Percentiles rank a stretch among this genome's conserved stretches.
phyloP scores from a whole-genome alignment of 495 filamentous ascomycete genomes.

The Penicillium antarcticum region DNA sequence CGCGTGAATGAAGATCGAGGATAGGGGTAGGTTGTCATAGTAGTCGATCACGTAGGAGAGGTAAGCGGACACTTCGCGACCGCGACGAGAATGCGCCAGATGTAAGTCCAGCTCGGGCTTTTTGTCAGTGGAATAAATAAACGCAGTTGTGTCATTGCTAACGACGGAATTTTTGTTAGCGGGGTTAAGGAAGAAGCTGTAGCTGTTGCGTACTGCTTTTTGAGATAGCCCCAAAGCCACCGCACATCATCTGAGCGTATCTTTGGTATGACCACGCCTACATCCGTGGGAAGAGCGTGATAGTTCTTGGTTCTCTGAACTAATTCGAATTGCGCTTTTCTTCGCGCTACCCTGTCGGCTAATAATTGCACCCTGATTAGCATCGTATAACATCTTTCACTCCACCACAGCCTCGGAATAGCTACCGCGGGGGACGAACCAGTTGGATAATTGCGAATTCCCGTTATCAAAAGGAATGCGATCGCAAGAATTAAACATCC shows the following conservation, averaged over 20 bases:
- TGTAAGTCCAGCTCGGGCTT: conserved; percentile 28
- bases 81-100: conserved; percentile 27
- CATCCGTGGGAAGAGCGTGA: neutral
- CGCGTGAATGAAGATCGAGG: conserved; percentile 41
- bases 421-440: neutral
- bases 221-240: neutral
- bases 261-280: neutral
- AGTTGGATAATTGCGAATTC: neutral
- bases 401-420: too few species aligned
- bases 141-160: conserved; percentile 26
- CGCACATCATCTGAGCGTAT: conserved; percentile 1
- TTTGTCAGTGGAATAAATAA: conserved; percentile 35
- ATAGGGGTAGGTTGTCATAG: conserved; percentile 35
- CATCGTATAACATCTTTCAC: neutral
- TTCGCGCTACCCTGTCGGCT: neutral
- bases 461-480: neutral
- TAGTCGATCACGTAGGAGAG: conserved; percentile 38
- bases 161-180: neutral
- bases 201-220: neutral
- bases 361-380: neutral
- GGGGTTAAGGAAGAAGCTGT: neutral
- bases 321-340: neutral
- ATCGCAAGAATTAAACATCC: neutral
- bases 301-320: neutral
- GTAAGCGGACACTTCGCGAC: conserved; percentile 40